phyloP scores from a whole-genome alignment of 768 basidiomycete species.

The Phaeotremella fagi region DNA sequence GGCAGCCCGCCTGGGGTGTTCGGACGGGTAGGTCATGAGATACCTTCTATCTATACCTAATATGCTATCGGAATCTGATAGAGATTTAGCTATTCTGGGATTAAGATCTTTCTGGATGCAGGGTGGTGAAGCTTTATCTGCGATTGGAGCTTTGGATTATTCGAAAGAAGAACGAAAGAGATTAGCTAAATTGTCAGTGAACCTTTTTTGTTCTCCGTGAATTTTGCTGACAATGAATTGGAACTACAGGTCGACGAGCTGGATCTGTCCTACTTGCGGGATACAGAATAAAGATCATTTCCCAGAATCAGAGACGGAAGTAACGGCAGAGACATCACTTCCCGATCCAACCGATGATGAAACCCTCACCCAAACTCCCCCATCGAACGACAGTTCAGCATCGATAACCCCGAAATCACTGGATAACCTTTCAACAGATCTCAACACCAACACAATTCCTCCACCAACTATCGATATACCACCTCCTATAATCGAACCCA shows the following conservation, averaged over 20 bases:
- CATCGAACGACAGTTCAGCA: background rate
- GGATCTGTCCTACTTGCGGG: slow-evolving; percentile 38
- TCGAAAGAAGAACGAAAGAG: slow-evolving; percentile 42
- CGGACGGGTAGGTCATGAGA: slow-evolving; percentile 64
- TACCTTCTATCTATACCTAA: no score
- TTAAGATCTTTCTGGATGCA: slow-evolving; percentile 49
- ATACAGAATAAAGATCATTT: slow-evolving; percentile 20
- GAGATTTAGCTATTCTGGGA: slow-evolving; percentile 46
- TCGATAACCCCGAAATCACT: background rate
- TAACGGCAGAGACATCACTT: background rate
- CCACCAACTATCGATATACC: background rate
- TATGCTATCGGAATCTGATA: no score
- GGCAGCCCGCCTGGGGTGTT: slow-evolving; percentile 99
- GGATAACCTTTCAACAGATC: background rate
- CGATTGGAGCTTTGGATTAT: slow-evolving; percentile 44
- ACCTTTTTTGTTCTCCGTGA: background rate
- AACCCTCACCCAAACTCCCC: no score
- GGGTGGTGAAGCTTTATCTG: slow-evolving; percentile 39
- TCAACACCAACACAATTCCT: background rate
- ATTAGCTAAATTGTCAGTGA: slow-evolving; percentile 39
- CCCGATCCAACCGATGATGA: background rate
- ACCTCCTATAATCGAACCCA: no score
- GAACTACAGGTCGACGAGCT: slow-evolving; percentile 28
- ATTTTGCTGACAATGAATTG: background rate
- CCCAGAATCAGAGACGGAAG: slow-evolving; percentile 11